phyloP scores from a whole-genome alignment of 108 stramenopile genomes.

The Skeletonema marinoi region DNA sequence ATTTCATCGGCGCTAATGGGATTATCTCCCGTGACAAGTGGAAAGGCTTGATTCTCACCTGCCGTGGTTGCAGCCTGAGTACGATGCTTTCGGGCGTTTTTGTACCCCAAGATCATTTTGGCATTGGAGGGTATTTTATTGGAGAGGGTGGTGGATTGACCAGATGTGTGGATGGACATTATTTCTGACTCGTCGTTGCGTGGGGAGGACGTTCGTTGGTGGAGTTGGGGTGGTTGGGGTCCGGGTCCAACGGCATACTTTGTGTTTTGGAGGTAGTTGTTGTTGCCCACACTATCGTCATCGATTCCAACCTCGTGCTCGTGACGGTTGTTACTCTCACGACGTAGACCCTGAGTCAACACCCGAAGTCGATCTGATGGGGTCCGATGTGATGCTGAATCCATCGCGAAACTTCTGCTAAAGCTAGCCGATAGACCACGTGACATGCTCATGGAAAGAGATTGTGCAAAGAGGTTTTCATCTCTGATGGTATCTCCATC shows the following conservation, averaged over 20 bases:
- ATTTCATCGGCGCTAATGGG: conserved; percentile 60
- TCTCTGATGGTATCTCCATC: conserved; percentile 47
- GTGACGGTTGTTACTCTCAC: not conserved
- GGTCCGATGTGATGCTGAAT: not conserved
- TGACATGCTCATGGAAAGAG: conserved; percentile 13
- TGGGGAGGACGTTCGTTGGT: not conserved
- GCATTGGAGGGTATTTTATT: conserved; percentile 43
- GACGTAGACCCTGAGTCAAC: conserved; percentile 11
- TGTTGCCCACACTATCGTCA: conserved; percentile 10
- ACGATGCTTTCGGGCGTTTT: conserved; percentile 10
- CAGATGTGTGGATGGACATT: conserved; percentile 19
- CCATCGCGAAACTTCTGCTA: conserved; percentile 8
- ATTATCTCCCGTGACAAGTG: conserved; percentile 4
- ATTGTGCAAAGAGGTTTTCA: conserved; percentile 7
- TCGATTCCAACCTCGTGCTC: conserved; percentile 3
- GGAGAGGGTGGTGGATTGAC: conserved; percentile 21
- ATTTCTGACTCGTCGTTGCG: not conserved
- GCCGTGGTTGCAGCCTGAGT: conserved; percentile 9
- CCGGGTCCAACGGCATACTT: conserved; percentile 4
- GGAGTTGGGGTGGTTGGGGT: not conserved
- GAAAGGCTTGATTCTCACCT: conserved; percentile 11
- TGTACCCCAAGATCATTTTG: conserved; percentile 34
- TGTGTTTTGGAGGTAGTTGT: conserved; percentile 25
- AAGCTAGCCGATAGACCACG: conserved; percentile 9
- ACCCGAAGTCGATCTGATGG: conserved; percentile 5